A percentile compares a stretch with the other conserved stretches of the same genome.
phyloP scores from a whole-genome alignment of 1,284 basidiomycete genomes.

The Golubevia sp. region DNA sequence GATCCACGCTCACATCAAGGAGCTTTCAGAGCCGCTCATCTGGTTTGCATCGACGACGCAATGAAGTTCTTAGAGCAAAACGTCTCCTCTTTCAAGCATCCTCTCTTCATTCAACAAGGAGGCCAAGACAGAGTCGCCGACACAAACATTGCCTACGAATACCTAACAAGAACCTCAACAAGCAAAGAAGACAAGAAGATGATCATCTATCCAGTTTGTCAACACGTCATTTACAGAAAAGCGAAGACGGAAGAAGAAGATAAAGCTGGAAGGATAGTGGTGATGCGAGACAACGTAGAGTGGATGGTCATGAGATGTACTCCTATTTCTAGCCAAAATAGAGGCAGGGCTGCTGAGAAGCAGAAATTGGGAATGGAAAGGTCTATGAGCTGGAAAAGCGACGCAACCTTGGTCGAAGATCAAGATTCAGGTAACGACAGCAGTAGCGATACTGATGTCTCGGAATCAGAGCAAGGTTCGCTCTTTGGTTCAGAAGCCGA shows the following conservation, averaged over 20 bases:
- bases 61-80: slow-evolving; percentile 21
- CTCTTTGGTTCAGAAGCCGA: neutral
- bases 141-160: slow-evolving; percentile 20
- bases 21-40: slow-evolving; percentile 48
- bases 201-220: slow-evolving; percentile 52
- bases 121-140: slow-evolving; percentile 43
- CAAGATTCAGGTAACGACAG: neutral
- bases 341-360: neutral
- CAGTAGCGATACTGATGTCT: neutral
- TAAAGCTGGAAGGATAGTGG: slow-evolving; percentile 42
- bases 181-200: slow-evolving; percentile 25
- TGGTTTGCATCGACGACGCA: slow-evolving; percentile 31
- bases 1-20: slow-evolving; percentile 51
- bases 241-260: slow-evolving; percentile 55
- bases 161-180: slow-evolving; percentile 23
- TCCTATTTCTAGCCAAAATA: too few species aligned
- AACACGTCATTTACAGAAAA: slow-evolving; percentile 57
- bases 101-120: slow-evolving; percentile 48
- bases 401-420: neutral
- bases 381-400: neutral
- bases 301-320: too few species aligned
- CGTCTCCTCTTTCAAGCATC: slow-evolving; percentile 29
- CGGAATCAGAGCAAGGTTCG: neutral
- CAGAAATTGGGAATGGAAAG: neutral
- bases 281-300: slow-evolving; percentile 50